Conservation (phyloP, 2,329 filamentous ascomycete genomes). For the Neopestalotiopsis sp. region DNA sequence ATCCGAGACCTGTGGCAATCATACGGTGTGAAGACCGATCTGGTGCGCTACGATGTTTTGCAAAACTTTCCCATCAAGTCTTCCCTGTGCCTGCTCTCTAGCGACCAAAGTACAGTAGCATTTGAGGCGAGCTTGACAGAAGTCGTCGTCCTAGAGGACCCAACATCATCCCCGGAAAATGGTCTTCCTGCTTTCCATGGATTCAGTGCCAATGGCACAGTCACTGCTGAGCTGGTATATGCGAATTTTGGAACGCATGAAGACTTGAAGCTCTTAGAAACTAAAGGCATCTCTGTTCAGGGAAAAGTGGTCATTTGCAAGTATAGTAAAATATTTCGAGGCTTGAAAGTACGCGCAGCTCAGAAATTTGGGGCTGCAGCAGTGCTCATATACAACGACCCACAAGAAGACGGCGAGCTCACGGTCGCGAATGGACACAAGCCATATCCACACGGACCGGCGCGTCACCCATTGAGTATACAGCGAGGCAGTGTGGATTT, state of each 20-base stretch:
- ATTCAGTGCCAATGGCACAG: slow-evolving; percentile 74
- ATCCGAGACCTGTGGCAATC: slow-evolving; percentile 31
- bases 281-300: slow-evolving; percentile 44
- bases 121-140: neutral
- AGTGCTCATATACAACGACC: slow-evolving; percentile 71
- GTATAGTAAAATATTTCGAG: slow-evolving; percentile 74
- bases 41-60: slow-evolving; percentile 55
- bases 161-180: slow-evolving; percentile 64
- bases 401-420: slow-evolving; percentile 71
- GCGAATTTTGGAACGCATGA: slow-evolving; percentile 72
- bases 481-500: slow-evolving; percentile 76
- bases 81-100: slow-evolving; percentile 20
- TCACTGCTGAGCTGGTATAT: slow-evolving; percentile 67
- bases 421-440: slow-evolving; percentile 70
- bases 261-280: slow-evolving; percentile 68
- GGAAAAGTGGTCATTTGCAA: slow-evolving; percentile 75
- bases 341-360: slow-evolving; percentile 74
- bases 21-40: slow-evolving; percentile 28
- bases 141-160: slow-evolving; percentile 62
- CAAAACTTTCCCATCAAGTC: slow-evolving; percentile 57
- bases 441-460: slow-evolving; percentile 72
- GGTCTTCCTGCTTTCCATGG: slow-evolving; percentile 76
- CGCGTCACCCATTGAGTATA: slow-evolving; percentile 72
- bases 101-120: slow-evolving; percentile 6
- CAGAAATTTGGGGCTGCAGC: slow-evolving; percentile 75